Evolutionary conservation across 1,284 basidiomycete genomes (phyloP), one percentile per base, ranked within the genome.

Genomic region (Wolfiporia cocos): DNA sequence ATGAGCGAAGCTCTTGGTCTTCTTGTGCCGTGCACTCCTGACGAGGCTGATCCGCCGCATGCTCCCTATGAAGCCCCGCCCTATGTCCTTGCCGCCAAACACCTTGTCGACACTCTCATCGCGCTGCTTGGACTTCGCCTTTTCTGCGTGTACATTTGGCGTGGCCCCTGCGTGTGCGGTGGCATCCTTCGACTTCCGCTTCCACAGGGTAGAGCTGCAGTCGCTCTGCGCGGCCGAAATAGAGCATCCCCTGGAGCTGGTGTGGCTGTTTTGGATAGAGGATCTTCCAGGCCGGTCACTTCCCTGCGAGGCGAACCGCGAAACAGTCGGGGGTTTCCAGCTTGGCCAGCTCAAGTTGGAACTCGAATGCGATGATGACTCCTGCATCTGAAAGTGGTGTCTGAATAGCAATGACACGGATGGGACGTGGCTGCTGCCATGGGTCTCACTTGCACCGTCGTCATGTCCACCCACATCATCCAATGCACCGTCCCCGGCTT

Each of bases 1-100:
- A 12, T 39, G 39, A 20, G 33, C 41, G 32, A 44, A 42, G 40
- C 75, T 78, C 64, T 74, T 73, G 15, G 66, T 68, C 14, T 72
- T 66, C 49, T 70, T 67, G 49, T 72, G 66, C 48, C 62, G 69
- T 48, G 59, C 58, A 20, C 54, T 50, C 18, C 72, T 65, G 2
- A 70, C 76, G 4, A 88, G 62, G 46, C 81, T 86, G 37, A 86
- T 74, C 43, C 76, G 66, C 34, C 83, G 68, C 20, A 85, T 72
- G n/a, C 73, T 73, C 3, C 78, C 76, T 70, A 83, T 76, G 51
- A 85, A 80, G 0, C 69, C 58, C 36, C 77, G 58, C 3, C 66
- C 64, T 4, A 73, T 76, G 32, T 75, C 44, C 43, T 55, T 52
- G 41, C 53, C 50, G n/a, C n/a, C n/a, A n/a, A n/a, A n/a, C n/a